Evolutionary conservation across 805 yeast species (phyloP), one percentile per base, ranked within the genome.

Genomic region (Barnettozyma californica): DNA sequence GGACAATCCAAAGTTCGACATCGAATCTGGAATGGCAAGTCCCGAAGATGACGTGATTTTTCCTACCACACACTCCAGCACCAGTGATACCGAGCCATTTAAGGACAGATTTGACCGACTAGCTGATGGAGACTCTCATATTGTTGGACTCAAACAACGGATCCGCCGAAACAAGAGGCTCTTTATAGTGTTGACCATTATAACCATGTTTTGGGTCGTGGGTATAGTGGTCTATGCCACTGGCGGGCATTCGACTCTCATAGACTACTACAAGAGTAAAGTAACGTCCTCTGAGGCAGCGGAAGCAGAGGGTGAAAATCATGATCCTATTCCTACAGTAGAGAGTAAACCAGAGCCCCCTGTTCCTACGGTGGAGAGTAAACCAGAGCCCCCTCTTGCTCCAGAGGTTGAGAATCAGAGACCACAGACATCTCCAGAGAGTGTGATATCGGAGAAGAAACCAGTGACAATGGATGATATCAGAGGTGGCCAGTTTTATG

Each of bases 261-360:
- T 54, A 3, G 59, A 59, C 25, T 59, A 59, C 37, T 59, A 59
- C 49, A 55, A 58, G 49, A 49, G 36, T 37, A 50, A 46, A 27
- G 20, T 45, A 1, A 61, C 60, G 0, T 16, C 34, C 1, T 40
- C 52, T 3, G 52, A 50, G 11, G 38, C 26, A n/a, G 43, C 21
- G 3, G 18, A 26, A 18, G 35, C 50, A 5, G 51, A 47, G 16
- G 49, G 50, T 2, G 56, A 47, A 9, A 47, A 53, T n/a, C 16
- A 16, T 1, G 46, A 45, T 31, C 26, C 37, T 14, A 31, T 36
- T 7, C 48, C 50, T 23, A 36, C 52, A 1, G 53, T 40, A 1
- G 47, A 45, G 25, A 33, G 23, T 11, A 36, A 29, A 2, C 51
- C 54, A n/a, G 43, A 41, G 20, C 19, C 21, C n/a, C n/a, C 36